Base-by-base conservation (phyloP, 257 asterid genomes). In the Forsythia suspensa region DNA sequence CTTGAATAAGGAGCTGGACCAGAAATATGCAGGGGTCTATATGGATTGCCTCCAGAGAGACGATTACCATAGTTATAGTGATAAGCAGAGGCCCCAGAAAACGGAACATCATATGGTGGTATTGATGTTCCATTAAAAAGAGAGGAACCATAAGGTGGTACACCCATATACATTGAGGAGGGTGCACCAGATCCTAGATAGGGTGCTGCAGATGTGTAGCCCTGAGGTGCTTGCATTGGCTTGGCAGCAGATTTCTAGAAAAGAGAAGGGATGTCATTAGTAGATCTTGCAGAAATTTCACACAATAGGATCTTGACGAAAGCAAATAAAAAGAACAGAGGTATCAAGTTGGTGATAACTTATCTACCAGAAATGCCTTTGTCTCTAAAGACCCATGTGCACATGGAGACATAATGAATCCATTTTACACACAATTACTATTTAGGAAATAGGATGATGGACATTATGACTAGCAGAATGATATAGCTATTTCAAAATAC, bases 101-200 rank as follows among this genome's bases (percentile, higher is more conserved):
- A 94, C 21, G 97, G 96, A 85, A 88, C 88, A 65, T 94, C 98
- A 81, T 92, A 94, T 42, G 95, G 93, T 36, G 92, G 96, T 76
- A 91, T 71, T 71, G 98, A 88, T 80, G 96, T 4, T 63, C 96
- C 92, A 77, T 84, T 89, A 84, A 89, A 91, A 79, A 92, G 73
- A 52, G 98, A 87, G 75, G 96, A 88, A 57, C 97, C 95, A 74
- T 91, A 92, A 74, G 98, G 95, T 48, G 92, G 89, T 43, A 87
- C 88, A 69, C 98, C 95, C 90, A 92, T 86, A 77, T 92, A 92
- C 94, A 94, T 85, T 43, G 98, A 86, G 41, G 97, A 89, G 57
- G 96, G 95, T 39, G 90, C 89, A 85, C 93, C 92, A 79, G 95
- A 80, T 68, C 95, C 94, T 21, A 79, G 82, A 85, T 88, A 92